These are phyloP conservation scores for Sphagnum magellanicum DNA, from an alignment of 228 moss, liverwort and hornwort genomes.

Conservation along the genomic window DNA sequence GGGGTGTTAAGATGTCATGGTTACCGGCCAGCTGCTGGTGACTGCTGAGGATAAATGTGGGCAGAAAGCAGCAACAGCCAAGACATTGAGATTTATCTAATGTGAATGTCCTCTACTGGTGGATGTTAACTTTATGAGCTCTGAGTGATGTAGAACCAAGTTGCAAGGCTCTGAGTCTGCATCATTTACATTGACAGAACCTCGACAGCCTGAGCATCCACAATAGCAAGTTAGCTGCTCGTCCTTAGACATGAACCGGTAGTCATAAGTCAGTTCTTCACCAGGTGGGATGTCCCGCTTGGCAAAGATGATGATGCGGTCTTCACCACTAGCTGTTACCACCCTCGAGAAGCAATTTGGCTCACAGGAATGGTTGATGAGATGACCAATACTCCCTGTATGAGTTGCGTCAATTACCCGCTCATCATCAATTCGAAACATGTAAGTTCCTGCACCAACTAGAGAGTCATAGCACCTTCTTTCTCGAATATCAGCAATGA, in stretches of 20 bases:
- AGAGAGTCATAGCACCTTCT: conserved; percentile 89
- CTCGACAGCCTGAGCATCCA: conserved; percentile 84
- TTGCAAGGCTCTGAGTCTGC: conserved; percentile 67
- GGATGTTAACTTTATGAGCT: conserved; percentile 57
- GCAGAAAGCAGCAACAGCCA: conserved; percentile 1
- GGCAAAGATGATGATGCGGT: conserved; percentile 94
- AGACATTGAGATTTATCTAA: conserved; percentile 3
- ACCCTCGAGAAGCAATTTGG: conserved; percentile 97
- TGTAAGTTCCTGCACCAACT: conserved; percentile 97
- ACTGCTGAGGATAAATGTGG: conserved; percentile 6
- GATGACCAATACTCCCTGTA: conserved; percentile 91
- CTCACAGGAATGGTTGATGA: conserved; percentile 99
- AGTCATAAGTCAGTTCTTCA: conserved; percentile 94
- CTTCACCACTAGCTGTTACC: conserved; percentile 91
- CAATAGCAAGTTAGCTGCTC: conserved; percentile 96
- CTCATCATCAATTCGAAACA: conserved; percentile 98
- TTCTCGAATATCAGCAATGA: conserved; percentile 86
- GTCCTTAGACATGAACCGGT: conserved; percentile 88
- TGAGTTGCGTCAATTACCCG: conserved; percentile 97
- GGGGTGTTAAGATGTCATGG: conserved; percentile 11
- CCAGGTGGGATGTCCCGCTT: conserved; percentile 69
- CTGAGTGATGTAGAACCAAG: conserved; percentile 46
- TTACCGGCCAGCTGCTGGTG: conserved; percentile 21
- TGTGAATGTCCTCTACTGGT: conserved; percentile 56
- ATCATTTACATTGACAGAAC: conserved; percentile 85